These are phyloP conservation scores for Hymenoscyphus infarciens DNA, from an alignment of 2,329 filamentous ascomycete species.

Conservation along the genomic window DNA sequence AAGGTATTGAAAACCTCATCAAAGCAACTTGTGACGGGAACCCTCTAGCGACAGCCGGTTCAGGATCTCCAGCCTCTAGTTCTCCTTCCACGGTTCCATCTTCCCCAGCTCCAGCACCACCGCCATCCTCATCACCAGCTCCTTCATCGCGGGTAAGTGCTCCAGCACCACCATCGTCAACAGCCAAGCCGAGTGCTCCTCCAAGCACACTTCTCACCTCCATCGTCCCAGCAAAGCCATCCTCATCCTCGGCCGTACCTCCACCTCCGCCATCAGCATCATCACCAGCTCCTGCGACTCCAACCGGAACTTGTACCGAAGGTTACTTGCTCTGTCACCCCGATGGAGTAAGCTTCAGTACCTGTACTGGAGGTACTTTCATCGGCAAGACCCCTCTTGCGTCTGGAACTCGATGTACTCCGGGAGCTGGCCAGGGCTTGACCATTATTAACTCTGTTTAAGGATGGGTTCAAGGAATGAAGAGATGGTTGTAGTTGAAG, in stretches of 20 bases:
- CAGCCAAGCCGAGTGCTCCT: not conserved
- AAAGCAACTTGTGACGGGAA: constrained; percentile 7
- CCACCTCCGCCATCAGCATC: not conserved
- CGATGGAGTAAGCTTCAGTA: not conserved
- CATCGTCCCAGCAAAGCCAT: not conserved
- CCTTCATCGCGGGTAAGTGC: not conserved
- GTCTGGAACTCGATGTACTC: not conserved
- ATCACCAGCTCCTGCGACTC: not conserved
- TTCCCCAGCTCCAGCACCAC: not conserved
- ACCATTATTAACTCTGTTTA: not conserved
- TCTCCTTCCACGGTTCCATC: not conserved
- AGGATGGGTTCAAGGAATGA: not conserved
- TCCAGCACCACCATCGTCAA: not conserved
- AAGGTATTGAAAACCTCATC: constrained; percentile 4
- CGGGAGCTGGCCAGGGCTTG: not conserved
- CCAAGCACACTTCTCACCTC: not conserved
- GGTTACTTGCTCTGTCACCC: not conserved
- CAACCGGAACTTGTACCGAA: not conserved
- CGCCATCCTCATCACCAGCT: not conserved
- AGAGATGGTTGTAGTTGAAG: too few species aligned
- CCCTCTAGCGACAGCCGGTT: not conserved
- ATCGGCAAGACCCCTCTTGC: not conserved
- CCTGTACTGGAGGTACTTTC: not conserved
- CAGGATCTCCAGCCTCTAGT: not conserved
- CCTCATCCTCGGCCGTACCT: not conserved